Evolutionary conservation across 2,329 filamentous ascomycete genomes (phyloP), one percentile per base, ranked within the genome.

Genomic region (Alternaria alternata): DNA sequence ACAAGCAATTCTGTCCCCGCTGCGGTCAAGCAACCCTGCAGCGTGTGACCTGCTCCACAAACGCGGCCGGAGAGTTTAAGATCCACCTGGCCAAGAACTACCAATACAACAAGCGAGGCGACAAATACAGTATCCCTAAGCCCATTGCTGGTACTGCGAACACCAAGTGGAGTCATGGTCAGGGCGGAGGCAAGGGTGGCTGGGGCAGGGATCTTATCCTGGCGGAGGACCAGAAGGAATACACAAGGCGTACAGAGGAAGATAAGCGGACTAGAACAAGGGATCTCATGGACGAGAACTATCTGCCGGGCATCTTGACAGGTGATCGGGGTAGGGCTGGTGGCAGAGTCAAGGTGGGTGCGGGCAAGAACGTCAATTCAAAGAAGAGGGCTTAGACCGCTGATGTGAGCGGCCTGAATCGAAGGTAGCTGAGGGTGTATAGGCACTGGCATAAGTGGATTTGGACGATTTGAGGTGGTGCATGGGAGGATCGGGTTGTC

Each of bases 171-270:
- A 87, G 82, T 26, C 52, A 47, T 54, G 81, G 86, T 8, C 84
- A 83, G 43, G 89, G 88, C 1, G 93, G 93, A 42, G 94, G 94
- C 1, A 91, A 96, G 80, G 88, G 89, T 42, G 93, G 93, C 16
- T 98, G 95, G 92, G 94, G 94, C 9, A 86, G 86, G 41, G 88
- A 90, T 36, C 81, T 99, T 66, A 92, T 99, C 54, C 81, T 99
- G 9, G 89, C 93, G 0, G 94, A 97, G 80, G 95, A 99, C 77
- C 95, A 99, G 83, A 97, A 96, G 82, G 95, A 99, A 82, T 98
- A 91, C 78, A 78, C 86, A 42, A 83, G 86, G 65, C 89, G 89
- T 54, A 77, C 86, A 16, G 85, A 85, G 3, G 85, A 89, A 68
- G 87, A 91, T 75, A 87, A 85, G 70, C 87, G 90, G 70, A 83